These are phyloP conservation scores for Saccharomyces hybrid DNA, from an alignment of 1,139 yeast species.

Conservation along the genomic window DNA sequence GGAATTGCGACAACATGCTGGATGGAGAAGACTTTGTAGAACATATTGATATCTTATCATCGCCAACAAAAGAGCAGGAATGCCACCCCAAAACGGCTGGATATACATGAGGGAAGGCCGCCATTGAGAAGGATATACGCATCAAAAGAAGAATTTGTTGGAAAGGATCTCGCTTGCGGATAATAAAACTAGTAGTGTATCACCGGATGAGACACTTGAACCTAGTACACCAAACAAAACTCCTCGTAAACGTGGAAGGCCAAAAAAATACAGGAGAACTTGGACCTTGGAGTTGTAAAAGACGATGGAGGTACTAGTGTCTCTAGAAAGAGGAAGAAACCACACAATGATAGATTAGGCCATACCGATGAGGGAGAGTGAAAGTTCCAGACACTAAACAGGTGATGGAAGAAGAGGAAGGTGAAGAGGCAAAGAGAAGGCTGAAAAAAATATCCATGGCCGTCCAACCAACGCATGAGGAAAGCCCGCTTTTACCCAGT, in stretches of 20 bases:
- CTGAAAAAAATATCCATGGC: not conserved
- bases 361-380: not conserved
- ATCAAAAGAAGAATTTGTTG: slow-evolving; percentile 5
- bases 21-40: not conserved
- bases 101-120: not conserved
- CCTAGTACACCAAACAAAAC: not conserved
- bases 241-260: slow-evolving; percentile 12
- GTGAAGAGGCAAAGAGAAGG: not conserved
- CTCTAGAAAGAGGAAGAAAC: not conserved
- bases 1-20: not conserved
- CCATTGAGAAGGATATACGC: not conserved
- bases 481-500: not conserved
- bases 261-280: slow-evolving; percentile 5
- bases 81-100: not conserved
- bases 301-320: not conserved
- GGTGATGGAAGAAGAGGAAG: not conserved
- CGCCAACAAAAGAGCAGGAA: slow-evolving; percentile 17
- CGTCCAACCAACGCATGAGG: not conserved
- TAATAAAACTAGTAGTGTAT: slow-evolving; percentile 1
- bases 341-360: not conserved
- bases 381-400: not conserved
- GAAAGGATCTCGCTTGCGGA: slow-evolving; percentile 1
- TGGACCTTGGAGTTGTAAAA: not conserved
- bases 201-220: slow-evolving; percentile 1
- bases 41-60: slow-evolving; percentile 21